phyloP scores from a whole-genome alignment of 164 flowering plant species.

The Amborella trichopoda region DNA sequence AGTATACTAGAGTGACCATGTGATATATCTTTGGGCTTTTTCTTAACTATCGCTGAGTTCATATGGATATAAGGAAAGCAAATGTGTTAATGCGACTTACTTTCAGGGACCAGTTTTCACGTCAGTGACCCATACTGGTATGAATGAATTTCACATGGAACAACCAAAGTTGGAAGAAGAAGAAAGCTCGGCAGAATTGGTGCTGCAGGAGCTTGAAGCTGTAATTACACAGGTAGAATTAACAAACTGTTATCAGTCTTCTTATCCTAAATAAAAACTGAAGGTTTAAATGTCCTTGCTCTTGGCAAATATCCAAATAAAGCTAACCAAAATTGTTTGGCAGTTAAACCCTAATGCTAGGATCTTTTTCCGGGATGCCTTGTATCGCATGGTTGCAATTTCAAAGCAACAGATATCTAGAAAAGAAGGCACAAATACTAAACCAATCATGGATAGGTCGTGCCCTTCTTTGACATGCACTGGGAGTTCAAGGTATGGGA shows the following conservation, averaged over 20 bases:
- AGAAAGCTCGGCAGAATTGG: slow-evolving; percentile 24
- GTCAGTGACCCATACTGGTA: slow-evolving; percentile 9
- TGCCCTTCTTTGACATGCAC: background rate
- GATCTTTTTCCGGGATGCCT: slow-evolving; percentile 53
- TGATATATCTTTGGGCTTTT: background rate
- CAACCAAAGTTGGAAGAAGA: slow-evolving; percentile 8
- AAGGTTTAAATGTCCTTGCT: too few species aligned
- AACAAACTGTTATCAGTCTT: background rate
- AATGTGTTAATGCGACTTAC: background rate
- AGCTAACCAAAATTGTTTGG: background rate
- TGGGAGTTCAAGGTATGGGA: background rate
- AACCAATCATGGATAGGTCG: background rate
- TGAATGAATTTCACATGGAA: background rate
- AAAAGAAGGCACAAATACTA: slow-evolving; percentile 6
- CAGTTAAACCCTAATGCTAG: slow-evolving; percentile 37
- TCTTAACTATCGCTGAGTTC: background rate
- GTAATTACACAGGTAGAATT: slow-evolving; percentile 29
- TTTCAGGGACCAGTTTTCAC: slow-evolving; percentile 15
- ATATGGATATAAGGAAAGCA: background rate
- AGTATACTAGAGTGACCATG: background rate
- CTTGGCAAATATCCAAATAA: too few species aligned
- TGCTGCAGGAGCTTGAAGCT: slow-evolving; percentile 29
- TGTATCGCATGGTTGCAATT: slow-evolving; percentile 43
- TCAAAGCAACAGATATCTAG: slow-evolving; percentile 12
- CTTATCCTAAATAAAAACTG: background rate